Conservation (phyloP, 805 yeast species). For the Monosporozyma yasuniensis region DNA sequence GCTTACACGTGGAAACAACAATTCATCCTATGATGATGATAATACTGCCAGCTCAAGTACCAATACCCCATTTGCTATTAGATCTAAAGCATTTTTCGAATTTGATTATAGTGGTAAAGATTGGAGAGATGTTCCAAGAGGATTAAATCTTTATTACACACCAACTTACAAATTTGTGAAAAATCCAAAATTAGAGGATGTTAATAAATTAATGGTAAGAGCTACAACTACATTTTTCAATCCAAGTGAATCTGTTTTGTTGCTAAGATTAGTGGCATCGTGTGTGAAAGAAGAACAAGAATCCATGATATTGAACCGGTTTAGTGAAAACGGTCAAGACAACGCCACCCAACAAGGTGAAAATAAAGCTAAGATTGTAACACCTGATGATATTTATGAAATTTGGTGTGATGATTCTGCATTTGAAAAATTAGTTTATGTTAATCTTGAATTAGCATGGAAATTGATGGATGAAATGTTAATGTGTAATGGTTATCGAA, state of each 20-base stretch:
- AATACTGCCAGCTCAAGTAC: constrained; percentile 12
- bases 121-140: constrained; percentile 67
- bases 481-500: constrained; percentile 56
- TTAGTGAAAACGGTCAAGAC: neutral
- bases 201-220: constrained; percentile 10
- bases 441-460: constrained; percentile 46
- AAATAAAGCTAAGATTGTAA: constrained; percentile 14
- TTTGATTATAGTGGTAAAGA: constrained; percentile 56
- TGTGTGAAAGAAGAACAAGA: constrained; percentile 40
- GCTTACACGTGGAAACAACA: neutral
- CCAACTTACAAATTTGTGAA: constrained; percentile 16
- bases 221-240: constrained; percentile 16
- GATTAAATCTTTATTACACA: constrained; percentile 37
- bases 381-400: constrained; percentile 45
- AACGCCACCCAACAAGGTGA: neutral
- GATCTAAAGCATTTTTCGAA: constrained; percentile 29
- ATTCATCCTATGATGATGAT: constrained; percentile 11
- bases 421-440: constrained; percentile 44
- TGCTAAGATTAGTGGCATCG: constrained; percentile 40
- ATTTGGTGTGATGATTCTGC: constrained; percentile 36
- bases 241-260: constrained; percentile 9
- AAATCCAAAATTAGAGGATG: constrained; percentile 9
- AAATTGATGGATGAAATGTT: constrained; percentile 59
- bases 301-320: constrained; percentile 18
- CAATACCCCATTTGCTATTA: neutral